Percentiles rank a stretch among this genome's conserved stretches.
phyloP scores from a whole-genome alignment of 441 rosid genomes.

The Breynia disticha region DNA sequence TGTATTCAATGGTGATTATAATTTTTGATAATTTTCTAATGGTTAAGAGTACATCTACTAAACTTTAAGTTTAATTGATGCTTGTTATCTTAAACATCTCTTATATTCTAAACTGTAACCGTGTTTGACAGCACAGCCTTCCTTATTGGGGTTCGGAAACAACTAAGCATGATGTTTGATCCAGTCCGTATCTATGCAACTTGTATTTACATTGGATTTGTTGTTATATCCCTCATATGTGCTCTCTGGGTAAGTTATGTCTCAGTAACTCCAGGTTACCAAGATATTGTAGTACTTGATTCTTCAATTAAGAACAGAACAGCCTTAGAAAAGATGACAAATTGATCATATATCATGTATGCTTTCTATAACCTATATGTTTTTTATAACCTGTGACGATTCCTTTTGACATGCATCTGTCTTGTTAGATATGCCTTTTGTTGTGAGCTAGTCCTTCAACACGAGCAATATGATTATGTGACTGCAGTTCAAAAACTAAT shows the following conservation, averaged over 20 bases:
- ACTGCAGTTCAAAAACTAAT: neutral
- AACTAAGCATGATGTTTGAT: conserved; percentile 83
- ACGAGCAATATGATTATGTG: conserved; percentile 4
- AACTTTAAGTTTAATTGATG: neutral
- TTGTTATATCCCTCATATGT: conserved; percentile 60
- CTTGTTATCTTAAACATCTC: conserved; percentile 4
- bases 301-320: too few species aligned
- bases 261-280: neutral
- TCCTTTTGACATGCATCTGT: too few species aligned
- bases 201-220: conserved; percentile 61
- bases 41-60: neutral
- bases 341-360: neutral
- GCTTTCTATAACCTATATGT: neutral
- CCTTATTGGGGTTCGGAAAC: conserved; percentile 66
- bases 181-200: conserved; percentile 67
- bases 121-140: conserved; percentile 89
- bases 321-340: neutral
- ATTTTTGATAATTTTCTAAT: conserved; percentile 1
- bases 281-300: too few species aligned
- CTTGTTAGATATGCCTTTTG: too few species aligned
- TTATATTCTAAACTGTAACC: conserved; percentile 20
- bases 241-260: conserved; percentile 65
- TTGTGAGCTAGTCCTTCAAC: neutral
- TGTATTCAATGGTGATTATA: neutral
- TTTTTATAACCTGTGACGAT: neutral